A percentile compares a stretch with the other conserved stretches of the same genome.
Evolutionary conservation across 202 grass and related monocot species (phyloP).

Genomic region (Zoysia matrella): DNA sequence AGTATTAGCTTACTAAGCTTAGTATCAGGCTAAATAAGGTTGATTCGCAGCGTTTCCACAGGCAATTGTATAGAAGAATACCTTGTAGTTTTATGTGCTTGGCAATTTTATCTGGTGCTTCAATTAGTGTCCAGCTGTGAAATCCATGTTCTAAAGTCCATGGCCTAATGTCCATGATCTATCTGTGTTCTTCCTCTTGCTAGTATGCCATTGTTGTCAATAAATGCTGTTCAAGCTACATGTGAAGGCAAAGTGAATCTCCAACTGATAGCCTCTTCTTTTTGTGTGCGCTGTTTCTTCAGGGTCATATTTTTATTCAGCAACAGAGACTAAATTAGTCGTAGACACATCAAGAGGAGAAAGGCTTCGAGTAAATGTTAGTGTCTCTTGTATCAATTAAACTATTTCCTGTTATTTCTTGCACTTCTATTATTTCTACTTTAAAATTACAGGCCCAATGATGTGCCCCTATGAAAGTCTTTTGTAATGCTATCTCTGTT

Average conservation of each 20-base stretch:
- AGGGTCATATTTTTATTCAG: constrained; percentile 78
- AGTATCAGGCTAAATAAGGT: too few relatives aligned
- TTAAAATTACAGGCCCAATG: not conserved
- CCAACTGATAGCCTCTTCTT: constrained; percentile 29
- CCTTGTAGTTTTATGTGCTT: not conserved
- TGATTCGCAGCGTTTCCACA: too few relatives aligned
- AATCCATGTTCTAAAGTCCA: not conserved
- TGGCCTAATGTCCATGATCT: constrained; percentile 7
- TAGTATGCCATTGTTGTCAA: not conserved
- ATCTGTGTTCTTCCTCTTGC: too few relatives aligned
- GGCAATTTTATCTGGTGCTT: constrained; percentile 11
- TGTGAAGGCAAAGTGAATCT: constrained; percentile 9
- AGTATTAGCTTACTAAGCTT: too few relatives aligned
- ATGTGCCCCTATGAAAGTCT: not conserved
- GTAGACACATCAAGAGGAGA: constrained; percentile 99
- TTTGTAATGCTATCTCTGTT: constrained; percentile 45
- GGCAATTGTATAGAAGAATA: too few relatives aligned
- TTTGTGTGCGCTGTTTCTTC: constrained; percentile 46
- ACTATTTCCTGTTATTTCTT: constrained; percentile 15
- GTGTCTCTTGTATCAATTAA: constrained; percentile 37
- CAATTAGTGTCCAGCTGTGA: constrained; percentile 3
- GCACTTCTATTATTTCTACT: constrained; percentile 18
- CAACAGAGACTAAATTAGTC: constrained; percentile 85
- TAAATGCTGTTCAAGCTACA: constrained; percentile 21
- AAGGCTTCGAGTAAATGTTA: constrained; percentile 77